Percentiles rank a stretch among this genome's conserved stretches.
These are phyloP conservation scores for Neurospora sp. DNA, from an alignment of 495 filamentous ascomycete species.

Conservation along the genomic window DNA sequence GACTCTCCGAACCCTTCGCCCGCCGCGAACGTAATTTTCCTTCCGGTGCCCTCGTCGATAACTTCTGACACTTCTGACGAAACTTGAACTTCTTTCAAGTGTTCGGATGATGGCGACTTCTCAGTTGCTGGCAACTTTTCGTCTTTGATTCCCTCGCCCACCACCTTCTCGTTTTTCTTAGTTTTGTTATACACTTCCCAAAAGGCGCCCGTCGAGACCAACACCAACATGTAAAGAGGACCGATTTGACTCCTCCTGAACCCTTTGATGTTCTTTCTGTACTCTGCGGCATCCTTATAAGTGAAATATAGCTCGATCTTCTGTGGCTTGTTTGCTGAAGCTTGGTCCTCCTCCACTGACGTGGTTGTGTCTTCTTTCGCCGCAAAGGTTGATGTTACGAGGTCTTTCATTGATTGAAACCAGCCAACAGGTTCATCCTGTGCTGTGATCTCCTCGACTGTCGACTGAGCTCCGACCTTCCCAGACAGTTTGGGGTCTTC, in stretches of 20 bases:
- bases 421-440: background rate
- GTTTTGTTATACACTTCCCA: background rate
- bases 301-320: background rate
- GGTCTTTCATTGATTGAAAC: background rate
- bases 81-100: background rate
- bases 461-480: background rate
- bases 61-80: background rate
- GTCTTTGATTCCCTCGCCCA: background rate
- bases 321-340: background rate
- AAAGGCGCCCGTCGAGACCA: background rate
- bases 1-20: background rate
- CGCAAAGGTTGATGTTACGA: background rate
- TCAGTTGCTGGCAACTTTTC: background rate
- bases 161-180: background rate
- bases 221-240: background rate
- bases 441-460: background rate
- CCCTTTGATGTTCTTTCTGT: background rate
- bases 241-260: background rate
- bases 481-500: background rate
- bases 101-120: background rate
- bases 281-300: background rate
- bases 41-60: background rate
- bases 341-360: background rate
- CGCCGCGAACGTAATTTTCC: background rate
- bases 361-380: background rate